phyloP scores from a whole-genome alignment of 2,329 filamentous ascomycete genomes.

The Bretziella fagacearum region DNA sequence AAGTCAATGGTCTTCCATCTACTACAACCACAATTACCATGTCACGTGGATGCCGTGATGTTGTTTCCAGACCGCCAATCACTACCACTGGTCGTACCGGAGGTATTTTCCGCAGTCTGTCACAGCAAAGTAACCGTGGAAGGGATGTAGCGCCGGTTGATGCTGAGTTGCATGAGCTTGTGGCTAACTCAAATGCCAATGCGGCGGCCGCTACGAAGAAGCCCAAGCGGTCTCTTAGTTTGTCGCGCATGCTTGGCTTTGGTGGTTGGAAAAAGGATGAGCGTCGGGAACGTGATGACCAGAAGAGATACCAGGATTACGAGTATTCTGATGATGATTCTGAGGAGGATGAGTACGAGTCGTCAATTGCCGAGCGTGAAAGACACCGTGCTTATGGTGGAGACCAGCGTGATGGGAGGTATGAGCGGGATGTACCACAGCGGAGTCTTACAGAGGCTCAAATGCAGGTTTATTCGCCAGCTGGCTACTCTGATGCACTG shows the following conservation, averaged over 20 bases:
- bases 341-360: slow-evolving; percentile 8
- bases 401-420: neutral
- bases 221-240: slow-evolving; percentile 14
- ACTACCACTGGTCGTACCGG: slow-evolving; percentile 23
- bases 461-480: slow-evolving; percentile 1
- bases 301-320: neutral
- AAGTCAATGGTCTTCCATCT: neutral
- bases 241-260: slow-evolving; percentile 13
- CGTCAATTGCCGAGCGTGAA: neutral
- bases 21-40: neutral
- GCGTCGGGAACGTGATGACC: slow-evolving; percentile 19
- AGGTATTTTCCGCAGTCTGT: slow-evolving; percentile 22
- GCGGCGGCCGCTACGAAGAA: slow-evolving; percentile 4
- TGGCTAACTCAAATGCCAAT: neutral
- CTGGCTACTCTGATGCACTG: slow-evolving; percentile 10
- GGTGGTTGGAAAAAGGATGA: slow-evolving; percentile 21
- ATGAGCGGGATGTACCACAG: neutral
- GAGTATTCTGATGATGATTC: slow-evolving; percentile 8
- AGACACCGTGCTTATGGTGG: neutral
- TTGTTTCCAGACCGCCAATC: slow-evolving; percentile 29
- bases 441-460: slow-evolving; percentile 7
- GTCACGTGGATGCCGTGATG: neutral
- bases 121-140: slow-evolving; percentile 20
- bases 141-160: slow-evolving; percentile 1
- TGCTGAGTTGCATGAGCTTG: neutral